Base-by-base conservation (phyloP, 2,329 filamentous ascomycete species). In the Sporothrix curviconia region DNA sequence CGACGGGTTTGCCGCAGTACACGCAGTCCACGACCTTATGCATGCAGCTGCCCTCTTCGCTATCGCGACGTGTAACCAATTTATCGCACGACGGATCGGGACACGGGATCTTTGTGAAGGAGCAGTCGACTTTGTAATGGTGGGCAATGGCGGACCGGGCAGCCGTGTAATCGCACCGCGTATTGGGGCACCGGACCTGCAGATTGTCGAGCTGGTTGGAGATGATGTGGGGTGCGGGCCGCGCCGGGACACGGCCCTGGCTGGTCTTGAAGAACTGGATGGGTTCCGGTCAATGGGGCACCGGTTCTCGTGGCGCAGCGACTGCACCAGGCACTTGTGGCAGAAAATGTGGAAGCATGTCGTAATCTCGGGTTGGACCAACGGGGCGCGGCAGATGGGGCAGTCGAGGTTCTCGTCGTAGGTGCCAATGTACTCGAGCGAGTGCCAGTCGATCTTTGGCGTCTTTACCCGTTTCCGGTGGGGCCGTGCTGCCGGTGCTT, bases 281-380 rank as follows among this genome's bases (percentile, higher is more conserved):
- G 71, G 70, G 14, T 74, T 74, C n/a, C 83, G 76, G 66, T 85
- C 83, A 57, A 85, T 77, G 2, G 83, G 83, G 59, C 83, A 86
- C 34, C 73, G 69, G 57, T 72, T 66, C 53, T 72, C 74, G 34
- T 73, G 66, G 53, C 70, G 67, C 55, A 76, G 70, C 7, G 76
- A 72, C 59, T 74, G 71, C 44, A 70, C 64, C 25, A 86, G 72
- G 65, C 84, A 87, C 4, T 73, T 72, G 53, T 78, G 76, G 64
- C 84, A 87, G 66, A 87, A 87, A 12, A 82, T 83, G 66, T 87
- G 84, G 58, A 84, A 80, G 69, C 84, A 87, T 12, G 62, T 64
- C 1, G 83, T 85, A 42, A 83, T 83, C 49, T 83, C 74, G 0
- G 84, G 83, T 14, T 79, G 74, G 49, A 86, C 72, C 42, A 86